Base-by-base conservation (phyloP, 2,329 filamentous ascomycete genomes). In the Didymella sp. region DNA sequence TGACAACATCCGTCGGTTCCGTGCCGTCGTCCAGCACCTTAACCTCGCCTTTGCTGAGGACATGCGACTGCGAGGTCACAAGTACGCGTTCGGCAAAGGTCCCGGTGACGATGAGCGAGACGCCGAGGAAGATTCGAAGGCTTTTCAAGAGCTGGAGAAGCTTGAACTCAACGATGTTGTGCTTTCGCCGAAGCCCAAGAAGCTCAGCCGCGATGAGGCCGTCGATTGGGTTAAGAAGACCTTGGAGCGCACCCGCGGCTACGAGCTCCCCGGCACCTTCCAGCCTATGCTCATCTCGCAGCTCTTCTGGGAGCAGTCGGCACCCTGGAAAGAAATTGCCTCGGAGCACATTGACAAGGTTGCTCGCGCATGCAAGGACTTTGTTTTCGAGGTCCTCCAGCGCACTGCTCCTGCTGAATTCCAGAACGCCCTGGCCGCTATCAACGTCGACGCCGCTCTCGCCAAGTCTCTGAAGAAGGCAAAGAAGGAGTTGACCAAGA, bases 261-360 rank as follows among this genome's bases (percentile, higher is more conserved):
- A 81, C 5, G 87, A 90, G 65, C 72, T 90, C 0, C 84, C 85
- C 0, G 85, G 87, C 0, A 84, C 78, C 0, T 88, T 86, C 70
- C 87, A 87, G 57, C 82, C 86, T 0, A 68, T 85, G 50, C 74
- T 89, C 9, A 79, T 89, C 0, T 75, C 77, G 0, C 82, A 88
- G 21, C 69, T 90, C 0, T 90, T 90, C 66, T 74, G 75, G 19
- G 80, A 87, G 42, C 86, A 89, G 55, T 85, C 81, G 0, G 51
- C 62, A 6, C 81, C 80, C 0, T 90, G 86, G 87, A 69, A 78
- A 38, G 27, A 53, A 0, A 77, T 82, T 3, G 76, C 72, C 2
- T 51, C 40, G 2, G 40, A 59, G 0, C 78, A 81, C 50, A 71
- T 81, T 8, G 9, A 17, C n/a, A 30, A 24, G 13, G 31, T 51